A percentile compares a stretch with the other conserved stretches of the same genome.
phyloP scores from a whole-genome alignment of 192 early-diverging fungal genomes.

The Obelidium mucronatum region DNA sequence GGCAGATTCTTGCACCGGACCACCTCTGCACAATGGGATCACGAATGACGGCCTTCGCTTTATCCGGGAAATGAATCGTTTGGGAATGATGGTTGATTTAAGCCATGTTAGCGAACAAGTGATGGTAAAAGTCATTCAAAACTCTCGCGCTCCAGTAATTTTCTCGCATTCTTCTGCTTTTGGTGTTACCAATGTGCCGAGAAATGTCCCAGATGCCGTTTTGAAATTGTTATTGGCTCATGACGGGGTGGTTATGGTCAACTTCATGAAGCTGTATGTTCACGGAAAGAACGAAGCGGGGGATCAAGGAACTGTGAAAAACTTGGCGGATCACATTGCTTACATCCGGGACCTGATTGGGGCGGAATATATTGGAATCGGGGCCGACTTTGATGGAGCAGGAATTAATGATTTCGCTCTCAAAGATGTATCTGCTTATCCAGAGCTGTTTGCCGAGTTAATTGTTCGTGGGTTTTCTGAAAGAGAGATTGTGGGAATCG shows the following conservation, averaged over 20 bases:
- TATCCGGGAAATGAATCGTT: slow-evolving; percentile 72
- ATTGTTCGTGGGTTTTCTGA: slow-evolving; percentile 47
- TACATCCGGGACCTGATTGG: slow-evolving; percentile 63
- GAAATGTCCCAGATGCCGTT: slow-evolving; percentile 70
- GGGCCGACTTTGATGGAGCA: slow-evolving; percentile 72
- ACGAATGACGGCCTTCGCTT: slow-evolving; percentile 61
- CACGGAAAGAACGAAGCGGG: slow-evolving; percentile 46
- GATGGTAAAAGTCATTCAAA: slow-evolving; percentile 55
- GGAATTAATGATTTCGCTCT: slow-evolving; percentile 54
- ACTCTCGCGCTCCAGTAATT: slow-evolving; percentile 62
- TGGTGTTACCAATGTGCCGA: slow-evolving; percentile 55
- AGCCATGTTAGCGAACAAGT: slow-evolving; percentile 67
- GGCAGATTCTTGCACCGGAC: slow-evolving; percentile 53
- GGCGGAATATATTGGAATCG: slow-evolving; percentile 62
- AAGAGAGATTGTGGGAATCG: slow-evolving; percentile 48
- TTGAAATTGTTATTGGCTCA: slow-evolving; percentile 47
- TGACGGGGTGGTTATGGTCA: slow-evolving; percentile 72
- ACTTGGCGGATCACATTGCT: slow-evolving; percentile 65
- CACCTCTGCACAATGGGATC: slow-evolving; percentile 55
- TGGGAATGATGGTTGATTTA: slow-evolving; percentile 77
- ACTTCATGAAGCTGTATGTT: slow-evolving; percentile 62
- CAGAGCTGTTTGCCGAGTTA: slow-evolving; percentile 53
- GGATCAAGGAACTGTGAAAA: slow-evolving; percentile 39
- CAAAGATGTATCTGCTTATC: slow-evolving; percentile 65
- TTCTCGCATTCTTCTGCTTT: slow-evolving; percentile 69